Evolutionary conservation across 1,139 yeast species (phyloP), one percentile per base, ranked within the genome.

Genomic region (Pichia sorboxylosa): DNA sequence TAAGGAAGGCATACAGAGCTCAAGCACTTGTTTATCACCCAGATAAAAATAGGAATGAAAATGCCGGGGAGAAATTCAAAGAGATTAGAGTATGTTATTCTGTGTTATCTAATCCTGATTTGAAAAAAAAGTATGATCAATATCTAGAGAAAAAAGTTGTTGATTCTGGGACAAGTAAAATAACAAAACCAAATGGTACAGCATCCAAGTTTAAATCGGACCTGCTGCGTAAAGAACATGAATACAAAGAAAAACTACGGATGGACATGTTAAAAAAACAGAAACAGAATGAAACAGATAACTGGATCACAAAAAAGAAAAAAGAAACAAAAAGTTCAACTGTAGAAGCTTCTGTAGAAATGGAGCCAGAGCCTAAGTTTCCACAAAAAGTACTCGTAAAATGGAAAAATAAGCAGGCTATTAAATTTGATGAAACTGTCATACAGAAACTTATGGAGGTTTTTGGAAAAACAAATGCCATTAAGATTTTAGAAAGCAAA

Each of bases 321-420:
- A 20, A 6, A 11, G 7, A 18, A 16, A 4, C 24, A 2, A 11
- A 19, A 19, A 11, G 22, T 19, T 19, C 10, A 11, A 11, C 8
- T 8, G 22, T 19, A 8, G 10, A 8, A 19, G 11, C 10, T 8
- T 8, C 8, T 19, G 8, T 19, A 2, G 13, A 23, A n/a, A 23
- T 7, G 13, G 13, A 23, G 7, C 8, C 4, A 7, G 4, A 21
- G 6, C 21, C 29, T 4, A 25, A 15, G 5, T 36, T 28, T 27
- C 35, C 39, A 2, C 31, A 14, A 15, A 9, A 4, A 3, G 13
- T 20, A 5, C 31, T 48, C 10, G 56, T 69, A 13, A 58, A 52
- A 37, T 68, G 75, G 72, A 69, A 68, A 42, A 56, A 55, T 35
- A 58, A 58, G 33, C 56, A 58, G 3, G 64, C 59, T 30, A 36